Conservation (phyloP, 2,329 filamentous ascomycete species). For the Elsinoe australis region DNA sequence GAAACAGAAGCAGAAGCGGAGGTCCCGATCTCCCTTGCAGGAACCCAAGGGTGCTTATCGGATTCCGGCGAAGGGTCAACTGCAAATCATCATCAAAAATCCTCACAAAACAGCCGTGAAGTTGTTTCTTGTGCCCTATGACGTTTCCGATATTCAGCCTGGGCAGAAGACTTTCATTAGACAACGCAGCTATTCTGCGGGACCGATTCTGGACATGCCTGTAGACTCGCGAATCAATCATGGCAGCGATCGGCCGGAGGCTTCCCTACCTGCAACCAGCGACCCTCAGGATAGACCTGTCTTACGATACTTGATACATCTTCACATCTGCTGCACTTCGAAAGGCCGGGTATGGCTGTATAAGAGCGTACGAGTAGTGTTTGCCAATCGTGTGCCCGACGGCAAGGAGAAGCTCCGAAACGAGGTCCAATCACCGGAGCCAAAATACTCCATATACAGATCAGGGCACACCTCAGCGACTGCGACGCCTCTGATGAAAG, state of each 20-base stretch:
- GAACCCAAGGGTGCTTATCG: constrained; percentile 86
- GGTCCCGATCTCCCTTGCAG: constrained; percentile 50
- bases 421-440: constrained; percentile 82
- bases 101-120: constrained; percentile 98
- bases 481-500: constrained; percentile 26
- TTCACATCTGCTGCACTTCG: constrained; percentile 84
- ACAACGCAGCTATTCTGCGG: constrained; percentile 85
- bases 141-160: constrained; percentile 83
- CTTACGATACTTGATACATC: constrained; percentile 80
- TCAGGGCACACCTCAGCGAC: constrained; percentile 35
- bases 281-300: constrained; percentile 58
- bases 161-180: constrained; percentile 94
- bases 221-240: constrained; percentile 39
- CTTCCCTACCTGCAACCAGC: constrained; percentile 42
- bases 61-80: constrained; percentile 85
- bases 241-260: constrained; percentile 48
- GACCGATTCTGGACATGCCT: constrained; percentile 70
- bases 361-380: constrained; percentile 87
- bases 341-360: constrained; percentile 83
- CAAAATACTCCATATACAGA: constrained; percentile 78
- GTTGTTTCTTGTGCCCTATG: constrained; percentile 87
- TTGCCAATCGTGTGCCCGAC: constrained; percentile 91
- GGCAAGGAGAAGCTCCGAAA: constrained; percentile 88
- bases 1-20: constrained; percentile 50
- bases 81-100: constrained; percentile 97